phyloP scores from a whole-genome alignment of 768 basidiomycete species.

The Paxillus rubicundulus region DNA sequence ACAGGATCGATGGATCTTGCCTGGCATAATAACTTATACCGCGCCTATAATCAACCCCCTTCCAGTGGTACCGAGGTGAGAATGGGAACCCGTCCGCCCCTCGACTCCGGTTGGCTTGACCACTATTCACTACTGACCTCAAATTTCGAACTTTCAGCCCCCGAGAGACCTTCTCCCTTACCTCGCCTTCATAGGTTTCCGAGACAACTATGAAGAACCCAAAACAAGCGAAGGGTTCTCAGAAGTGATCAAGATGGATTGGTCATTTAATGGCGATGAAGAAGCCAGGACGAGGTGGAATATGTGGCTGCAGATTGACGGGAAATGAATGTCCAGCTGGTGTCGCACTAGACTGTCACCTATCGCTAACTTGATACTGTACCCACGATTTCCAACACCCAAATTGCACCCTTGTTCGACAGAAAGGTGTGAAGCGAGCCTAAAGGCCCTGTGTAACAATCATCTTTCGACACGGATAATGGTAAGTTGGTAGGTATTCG shows the following conservation, averaged over 20 bases:
- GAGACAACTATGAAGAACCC: slow-evolving; percentile 66
- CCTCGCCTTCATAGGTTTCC: slow-evolving; percentile 56
- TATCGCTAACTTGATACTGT: slow-evolving; percentile 1
- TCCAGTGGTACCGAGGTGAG: slow-evolving; percentile 23
- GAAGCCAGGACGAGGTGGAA: slow-evolving; percentile 72
- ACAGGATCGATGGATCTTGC: slow-evolving; percentile 75
- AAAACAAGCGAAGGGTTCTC: slow-evolving; percentile 65
- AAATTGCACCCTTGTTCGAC: too few species aligned
- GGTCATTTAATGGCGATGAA: slow-evolving; percentile 73
- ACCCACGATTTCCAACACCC: neutral
- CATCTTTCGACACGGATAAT: neutral
- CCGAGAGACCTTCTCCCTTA: slow-evolving; percentile 57
- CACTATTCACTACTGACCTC: neutral
- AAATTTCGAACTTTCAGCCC: slow-evolving; percentile 32
- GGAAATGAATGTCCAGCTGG: slow-evolving; percentile 42
- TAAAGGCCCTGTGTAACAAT: too few species aligned
- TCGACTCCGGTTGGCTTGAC: neutral
- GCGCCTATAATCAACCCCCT: slow-evolving; percentile 62
- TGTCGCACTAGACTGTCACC: slow-evolving; percentile 3
- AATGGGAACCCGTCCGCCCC: neutral
- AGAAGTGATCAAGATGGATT: slow-evolving; percentile 76
- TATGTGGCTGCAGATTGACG: slow-evolving; percentile 83
- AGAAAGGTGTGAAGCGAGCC: too few species aligned
- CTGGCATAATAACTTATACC: slow-evolving; percentile 92
- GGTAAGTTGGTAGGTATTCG: neutral